These are phyloP conservation scores for Fusarium papillatum DNA, from an alignment of 2,329 filamentous ascomycete species.

Conservation along the genomic window DNA sequence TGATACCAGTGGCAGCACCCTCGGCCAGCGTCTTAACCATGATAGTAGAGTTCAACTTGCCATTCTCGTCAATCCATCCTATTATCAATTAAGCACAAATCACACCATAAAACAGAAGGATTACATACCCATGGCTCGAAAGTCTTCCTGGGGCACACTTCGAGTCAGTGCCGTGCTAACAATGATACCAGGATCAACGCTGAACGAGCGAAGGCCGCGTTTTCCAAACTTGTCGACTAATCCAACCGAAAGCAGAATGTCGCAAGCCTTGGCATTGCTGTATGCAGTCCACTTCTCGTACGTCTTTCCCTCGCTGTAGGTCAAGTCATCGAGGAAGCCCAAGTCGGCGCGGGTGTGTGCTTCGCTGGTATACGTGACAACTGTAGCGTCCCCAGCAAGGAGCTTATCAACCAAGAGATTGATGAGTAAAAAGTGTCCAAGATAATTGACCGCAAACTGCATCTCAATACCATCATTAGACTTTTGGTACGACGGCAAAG, in stretches of 20 bases:
- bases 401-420: neutral
- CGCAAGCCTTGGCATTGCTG: neutral
- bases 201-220: neutral
- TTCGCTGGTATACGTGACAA: neutral
- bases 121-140: neutral
- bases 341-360: neutral
- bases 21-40: neutral
- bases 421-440: neutral
- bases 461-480: neutral
- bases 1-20: neutral
- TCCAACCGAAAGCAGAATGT: neutral
- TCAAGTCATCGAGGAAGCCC: neutral
- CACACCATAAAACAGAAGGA: fast-evolving
- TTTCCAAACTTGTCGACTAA: neutral
- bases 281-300: neutral
- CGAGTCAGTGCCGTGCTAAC: neutral
- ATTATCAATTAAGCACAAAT: neutral
- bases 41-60: neutral
- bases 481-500: neutral
- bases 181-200: neutral
- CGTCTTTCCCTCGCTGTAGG: neutral
- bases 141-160: neutral
- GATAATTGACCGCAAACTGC: neutral
- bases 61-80: neutral
- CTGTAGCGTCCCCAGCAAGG: neutral